phyloP scores from a whole-genome alignment of 2,329 filamentous ascomycete genomes.

The Aspergillus ochraceoroseus region DNA sequence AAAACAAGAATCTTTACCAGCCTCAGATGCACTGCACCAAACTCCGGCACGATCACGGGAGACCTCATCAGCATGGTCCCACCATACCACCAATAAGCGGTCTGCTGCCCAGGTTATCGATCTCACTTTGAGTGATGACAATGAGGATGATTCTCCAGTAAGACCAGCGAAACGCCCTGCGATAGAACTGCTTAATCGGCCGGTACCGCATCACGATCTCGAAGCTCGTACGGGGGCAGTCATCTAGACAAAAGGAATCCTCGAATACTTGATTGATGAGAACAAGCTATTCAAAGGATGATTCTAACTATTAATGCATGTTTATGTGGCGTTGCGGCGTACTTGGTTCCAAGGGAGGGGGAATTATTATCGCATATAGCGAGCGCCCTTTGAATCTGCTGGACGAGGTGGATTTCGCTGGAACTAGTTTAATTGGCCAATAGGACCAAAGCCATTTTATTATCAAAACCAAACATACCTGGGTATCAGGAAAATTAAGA shows the following conservation, averaged over 20 bases:
- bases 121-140: slow-evolving; percentile 51
- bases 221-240: slow-evolving; percentile 21
- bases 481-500: too few species aligned
- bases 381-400: slow-evolving; percentile 6
- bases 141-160: slow-evolving; percentile 45
- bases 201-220: slow-evolving; percentile 22
- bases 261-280: slow-evolving; percentile 14
- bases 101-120: slow-evolving; percentile 50
- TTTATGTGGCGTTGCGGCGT: slow-evolving; percentile 21
- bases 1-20: slow-evolving; percentile 34
- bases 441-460: too few species aligned
- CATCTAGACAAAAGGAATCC: slow-evolving; percentile 21
- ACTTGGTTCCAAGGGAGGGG: slow-evolving; percentile 9
- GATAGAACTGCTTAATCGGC: slow-evolving; percentile 22
- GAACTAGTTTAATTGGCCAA: too few species aligned
- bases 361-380: slow-evolving; percentile 7
- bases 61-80: slow-evolving; percentile 39
- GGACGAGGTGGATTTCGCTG: slow-evolving; percentile 5
- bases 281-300: slow-evolving; percentile 17
- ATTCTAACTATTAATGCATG: slow-evolving; percentile 17
- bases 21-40: slow-evolving; percentile 27
- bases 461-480: too few species aligned
- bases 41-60: slow-evolving; percentile 37
- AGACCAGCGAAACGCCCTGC: slow-evolving; percentile 35
- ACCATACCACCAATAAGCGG: slow-evolving; percentile 44